Base-by-base conservation (phyloP, 2,329 filamentous ascomycete genomes). In the Fusarium tricinctum region DNA sequence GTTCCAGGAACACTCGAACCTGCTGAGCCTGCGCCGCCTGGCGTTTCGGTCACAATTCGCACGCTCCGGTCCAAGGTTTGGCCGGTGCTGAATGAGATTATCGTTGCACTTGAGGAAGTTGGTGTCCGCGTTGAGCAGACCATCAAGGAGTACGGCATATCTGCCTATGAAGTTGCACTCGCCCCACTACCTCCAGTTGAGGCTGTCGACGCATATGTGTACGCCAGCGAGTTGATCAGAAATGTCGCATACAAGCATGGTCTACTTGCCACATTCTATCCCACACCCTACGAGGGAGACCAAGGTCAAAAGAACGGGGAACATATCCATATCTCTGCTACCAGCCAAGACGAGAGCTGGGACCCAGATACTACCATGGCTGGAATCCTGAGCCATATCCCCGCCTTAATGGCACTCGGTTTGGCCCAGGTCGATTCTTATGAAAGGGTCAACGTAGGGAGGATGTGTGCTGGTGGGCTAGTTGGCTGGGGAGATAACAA, bases 401-500 rank as follows among this genome's bases (percentile, higher is more conserved):
- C 48, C 0, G 49, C 59, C 2, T n/a, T 63, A 2, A 48, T 23
- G 8, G 30, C 38, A 14, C 9, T 63, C 0, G 59, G 59, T 0
- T 20, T 63, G 32, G 13, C 58, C 15, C 59, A 63, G 4, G 17
- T 23, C 1, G 59, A 63, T 6, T 63, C 59, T 14, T 63, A 63
- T 12, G 58, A 48, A 0, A 44, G 59, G 3, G 35, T 56, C 0
- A 20, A 13, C 1, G 26, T 48, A 3, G 58, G 59, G 0, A 63
- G 48, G 3, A 63, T 63, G 58, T 63, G 58, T 6, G 44, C 59
- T 2, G 59, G 59, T 0, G 59, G 59, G 0, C 8, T 63, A 2
- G 42, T 63, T 0, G 59, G 59, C 3, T 63, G 59, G 59, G 59
- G 59, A 1, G 59, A 63, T 2, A 63, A 63, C 3, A 47, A 63